Evolutionary conservation across 148 eudicot genomes (phyloP).

Genomic region (Cornus controversa): DNA sequence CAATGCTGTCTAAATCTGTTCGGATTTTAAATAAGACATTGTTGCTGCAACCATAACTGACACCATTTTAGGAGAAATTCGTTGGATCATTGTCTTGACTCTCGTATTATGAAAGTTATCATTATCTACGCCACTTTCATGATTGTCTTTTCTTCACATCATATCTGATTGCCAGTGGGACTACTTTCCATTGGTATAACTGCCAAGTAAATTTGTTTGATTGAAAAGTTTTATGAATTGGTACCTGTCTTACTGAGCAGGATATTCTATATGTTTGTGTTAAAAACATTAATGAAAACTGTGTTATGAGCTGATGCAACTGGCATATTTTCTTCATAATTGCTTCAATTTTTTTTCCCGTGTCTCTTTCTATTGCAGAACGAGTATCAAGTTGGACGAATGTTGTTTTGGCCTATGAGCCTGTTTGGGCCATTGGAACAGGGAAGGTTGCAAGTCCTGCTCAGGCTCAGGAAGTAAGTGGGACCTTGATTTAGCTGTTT

Average conservation of each 20-base stretch:
- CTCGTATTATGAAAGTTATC: too few relatives aligned
- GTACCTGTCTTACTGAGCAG: not conserved
- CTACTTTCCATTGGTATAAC: not conserved
- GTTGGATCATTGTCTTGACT: too few relatives aligned
- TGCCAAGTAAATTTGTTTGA: not conserved
- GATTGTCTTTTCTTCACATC: too few relatives aligned
- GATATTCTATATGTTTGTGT: not conserved
- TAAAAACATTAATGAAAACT: not conserved
- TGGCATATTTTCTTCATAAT: too few relatives aligned
- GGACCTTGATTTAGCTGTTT: not conserved
- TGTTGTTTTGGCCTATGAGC: constrained; percentile 80
- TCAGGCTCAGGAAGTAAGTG: constrained; percentile 84
- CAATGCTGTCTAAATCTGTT: not conserved
- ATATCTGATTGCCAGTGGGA: too few relatives aligned
- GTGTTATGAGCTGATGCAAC: not conserved
- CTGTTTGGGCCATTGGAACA: constrained; percentile 94
- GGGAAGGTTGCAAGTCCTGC: constrained; percentile 84
- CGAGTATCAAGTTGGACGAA: constrained; percentile 58
- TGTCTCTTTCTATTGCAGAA: constrained; percentile 36
- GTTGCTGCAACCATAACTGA: too few relatives aligned
- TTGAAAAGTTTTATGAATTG: not conserved
- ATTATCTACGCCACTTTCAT: too few relatives aligned
- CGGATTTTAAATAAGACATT: too few relatives aligned
- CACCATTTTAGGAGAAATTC: too few relatives aligned
- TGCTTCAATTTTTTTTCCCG: not conserved